Evolutionary conservation across 352 stramenopile genomes (phyloP).

Genomic region (Phytophthora pistaciae): DNA sequence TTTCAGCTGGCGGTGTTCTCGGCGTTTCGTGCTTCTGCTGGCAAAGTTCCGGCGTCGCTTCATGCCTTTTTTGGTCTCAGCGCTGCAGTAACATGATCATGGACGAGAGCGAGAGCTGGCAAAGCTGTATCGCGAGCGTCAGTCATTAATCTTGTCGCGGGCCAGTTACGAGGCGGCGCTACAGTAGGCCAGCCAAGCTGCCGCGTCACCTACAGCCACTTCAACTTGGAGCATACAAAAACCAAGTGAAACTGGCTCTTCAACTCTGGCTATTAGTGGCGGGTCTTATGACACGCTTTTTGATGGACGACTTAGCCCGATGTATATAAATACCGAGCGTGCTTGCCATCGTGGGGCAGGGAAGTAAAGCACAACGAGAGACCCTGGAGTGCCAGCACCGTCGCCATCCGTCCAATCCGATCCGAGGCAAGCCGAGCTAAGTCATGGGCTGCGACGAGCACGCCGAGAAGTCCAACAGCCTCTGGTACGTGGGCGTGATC

Average conservation of each 20-base stretch:
- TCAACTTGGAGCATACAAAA: conserved; percentile 36
- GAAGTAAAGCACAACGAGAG: conserved; percentile 13
- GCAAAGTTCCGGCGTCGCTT: neutral
- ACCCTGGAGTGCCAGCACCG: neutral
- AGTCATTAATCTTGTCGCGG: neutral
- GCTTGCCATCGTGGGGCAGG: neutral
- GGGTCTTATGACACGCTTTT: conserved; percentile 12
- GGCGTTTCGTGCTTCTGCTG: conserved; percentile 14
- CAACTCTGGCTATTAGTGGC: conserved; percentile 23
- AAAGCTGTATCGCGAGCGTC: neutral
- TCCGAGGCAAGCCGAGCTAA: neutral
- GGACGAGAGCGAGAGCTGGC: neutral
- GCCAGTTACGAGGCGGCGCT: neutral
- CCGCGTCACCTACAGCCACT: conserved; percentile 12
- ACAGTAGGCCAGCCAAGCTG: neutral
- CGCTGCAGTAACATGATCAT: neutral
- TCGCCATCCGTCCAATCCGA: neutral
- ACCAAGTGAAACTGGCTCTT: conserved; percentile 8
- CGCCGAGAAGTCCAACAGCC: conserved; percentile 18
- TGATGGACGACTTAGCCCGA: conserved; percentile 19
- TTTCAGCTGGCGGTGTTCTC: conserved; percentile 8
- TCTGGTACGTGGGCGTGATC: conserved; percentile 87
- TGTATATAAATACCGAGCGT: conserved; percentile 11
- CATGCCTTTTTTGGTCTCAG: neutral
- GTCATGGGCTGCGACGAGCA: conserved; percentile 30